These are phyloP conservation scores for Vitrella brassicaformis DNA, from an alignment of 73 alveolate genomes.

Conservation along the genomic window DNA sequence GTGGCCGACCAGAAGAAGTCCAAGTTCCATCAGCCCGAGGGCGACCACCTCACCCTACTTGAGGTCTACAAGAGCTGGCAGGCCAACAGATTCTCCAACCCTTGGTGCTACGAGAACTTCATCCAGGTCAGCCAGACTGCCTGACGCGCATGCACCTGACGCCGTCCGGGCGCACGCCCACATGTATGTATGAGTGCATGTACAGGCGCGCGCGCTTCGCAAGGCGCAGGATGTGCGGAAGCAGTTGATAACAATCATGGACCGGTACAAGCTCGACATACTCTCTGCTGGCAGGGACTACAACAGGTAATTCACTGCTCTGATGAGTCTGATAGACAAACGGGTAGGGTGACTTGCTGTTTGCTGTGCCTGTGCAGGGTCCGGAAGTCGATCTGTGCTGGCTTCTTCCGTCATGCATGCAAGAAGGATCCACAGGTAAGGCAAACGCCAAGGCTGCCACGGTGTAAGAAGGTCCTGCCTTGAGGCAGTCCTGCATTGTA, in stretches of 20 bases:
- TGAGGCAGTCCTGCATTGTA: too few relatives aligned
- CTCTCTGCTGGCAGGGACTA: conserved; percentile 62
- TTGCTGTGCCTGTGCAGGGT: conserved; percentile 8
- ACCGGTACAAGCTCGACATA: conserved; percentile 69
- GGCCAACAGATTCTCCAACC: conserved; percentile 60
- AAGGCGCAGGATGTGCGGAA: conserved; percentile 75
- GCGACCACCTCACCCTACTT: conserved; percentile 97
- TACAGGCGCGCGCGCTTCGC: conserved; percentile 62
- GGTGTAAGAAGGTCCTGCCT: too few relatives aligned
- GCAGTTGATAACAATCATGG: conserved; percentile 78
- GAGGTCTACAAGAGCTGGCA: conserved; percentile 93
- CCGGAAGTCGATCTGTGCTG: conserved; percentile 84
- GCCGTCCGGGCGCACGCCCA: not conserved
- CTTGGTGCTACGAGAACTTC: conserved; percentile 99
- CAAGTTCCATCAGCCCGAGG: conserved; percentile 93
- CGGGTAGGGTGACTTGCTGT: not conserved
- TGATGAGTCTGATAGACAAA: not conserved
- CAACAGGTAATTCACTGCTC: conserved; percentile 6
- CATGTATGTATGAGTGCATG: too few relatives aligned
- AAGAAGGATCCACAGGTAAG: conserved; percentile 65
- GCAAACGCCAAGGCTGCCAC: too few relatives aligned
- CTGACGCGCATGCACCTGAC: not conserved
- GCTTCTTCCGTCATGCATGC: conserved; percentile 82
- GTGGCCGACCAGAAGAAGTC: conserved; percentile 95
- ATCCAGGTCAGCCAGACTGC: conserved; percentile 73